These are phyloP conservation scores for Cercospora sesami DNA, from an alignment of 2,329 filamentous ascomycete genomes.

Conservation along the genomic window DNA sequence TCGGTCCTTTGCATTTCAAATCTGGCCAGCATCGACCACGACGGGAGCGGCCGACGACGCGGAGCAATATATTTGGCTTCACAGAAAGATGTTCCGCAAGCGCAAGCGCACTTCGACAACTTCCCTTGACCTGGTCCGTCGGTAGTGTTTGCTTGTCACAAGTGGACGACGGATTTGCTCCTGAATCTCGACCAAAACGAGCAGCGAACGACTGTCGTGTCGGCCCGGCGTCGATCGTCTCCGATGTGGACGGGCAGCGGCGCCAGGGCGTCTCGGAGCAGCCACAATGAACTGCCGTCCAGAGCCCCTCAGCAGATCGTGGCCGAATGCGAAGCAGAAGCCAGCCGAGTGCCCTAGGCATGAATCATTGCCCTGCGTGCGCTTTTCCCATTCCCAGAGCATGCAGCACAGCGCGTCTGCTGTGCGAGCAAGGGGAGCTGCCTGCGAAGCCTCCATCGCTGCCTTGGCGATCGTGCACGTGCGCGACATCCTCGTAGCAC, in stretches of 20 bases:
- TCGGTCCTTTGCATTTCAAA: neutral
- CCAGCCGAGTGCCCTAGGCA: neutral
- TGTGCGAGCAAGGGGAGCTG: neutral
- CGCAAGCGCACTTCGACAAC: neutral
- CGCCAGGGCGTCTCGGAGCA: neutral
- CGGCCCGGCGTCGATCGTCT: neutral
- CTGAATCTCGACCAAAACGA: neutral
- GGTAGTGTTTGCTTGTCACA: neutral
- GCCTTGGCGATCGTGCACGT: neutral
- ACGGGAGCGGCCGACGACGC: neutral
- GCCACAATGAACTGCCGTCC: neutral
- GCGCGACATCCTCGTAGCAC: neutral
- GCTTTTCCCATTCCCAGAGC: neutral
- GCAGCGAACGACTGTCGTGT: neutral
- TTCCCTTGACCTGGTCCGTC: neutral
- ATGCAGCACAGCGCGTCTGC: neutral
- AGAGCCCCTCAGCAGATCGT: neutral
- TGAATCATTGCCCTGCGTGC: neutral
- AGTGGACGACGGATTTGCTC: neutral
- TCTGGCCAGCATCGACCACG: neutral
- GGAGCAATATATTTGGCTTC: neutral
- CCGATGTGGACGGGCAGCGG: neutral
- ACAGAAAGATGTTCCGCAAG: neutral
- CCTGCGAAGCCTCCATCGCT: neutral
- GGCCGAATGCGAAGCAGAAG: neutral